These are phyloP conservation scores for Xylaria multiplex DNA, from an alignment of 2,329 filamentous ascomycete species.

Conservation along the genomic window DNA sequence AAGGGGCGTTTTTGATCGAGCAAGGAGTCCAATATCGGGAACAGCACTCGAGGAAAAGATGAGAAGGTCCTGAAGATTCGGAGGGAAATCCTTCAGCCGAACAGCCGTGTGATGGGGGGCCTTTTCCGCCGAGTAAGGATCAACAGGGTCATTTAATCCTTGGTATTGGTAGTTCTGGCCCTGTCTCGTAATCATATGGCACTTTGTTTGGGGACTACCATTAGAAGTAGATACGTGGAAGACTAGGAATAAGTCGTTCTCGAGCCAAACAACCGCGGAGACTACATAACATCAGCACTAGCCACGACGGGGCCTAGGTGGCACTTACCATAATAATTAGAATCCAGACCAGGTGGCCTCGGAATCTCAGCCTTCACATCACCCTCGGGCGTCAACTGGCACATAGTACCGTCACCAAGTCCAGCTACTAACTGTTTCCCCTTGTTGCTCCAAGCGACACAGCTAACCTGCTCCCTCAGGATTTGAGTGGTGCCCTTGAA, in stretches of 20 bases:
- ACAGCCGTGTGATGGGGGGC: constrained; percentile 80
- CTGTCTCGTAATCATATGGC: constrained; percentile 80
- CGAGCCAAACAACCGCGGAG: constrained; percentile 85
- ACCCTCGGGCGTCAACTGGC: constrained; percentile 86
- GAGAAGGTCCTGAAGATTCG: constrained; percentile 81
- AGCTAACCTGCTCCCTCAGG: constrained; percentile 80
- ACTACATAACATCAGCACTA: constrained; percentile 59
- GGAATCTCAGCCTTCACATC: constrained; percentile 81
- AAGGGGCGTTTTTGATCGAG: constrained; percentile 75
- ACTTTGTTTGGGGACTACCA: constrained; percentile 71
- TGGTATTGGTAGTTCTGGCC: constrained; percentile 74
- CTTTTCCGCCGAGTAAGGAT: constrained; percentile 73
- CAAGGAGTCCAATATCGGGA: constrained; percentile 81
- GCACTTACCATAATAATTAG: constrained; percentile 72
- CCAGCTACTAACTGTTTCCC: constrained; percentile 95
- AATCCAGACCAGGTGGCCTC: constrained; percentile 73
- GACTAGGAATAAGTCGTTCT: constrained; percentile 84
- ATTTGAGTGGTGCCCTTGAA: constrained; percentile 67
- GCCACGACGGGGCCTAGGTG: constrained; percentile 16
- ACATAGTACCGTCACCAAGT: constrained; percentile 79
- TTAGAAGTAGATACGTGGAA: constrained; percentile 76
- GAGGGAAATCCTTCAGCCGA: constrained; percentile 82
- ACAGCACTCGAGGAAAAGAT: constrained; percentile 84
- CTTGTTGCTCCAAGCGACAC: constrained; percentile 88
- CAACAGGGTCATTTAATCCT: constrained; percentile 78